A percentile compares a stretch with the other conserved stretches of the same genome.
Conservation (phyloP, 225 moss, liverwort and hornwort genomes). For the Polytrichum commune region DNA sequence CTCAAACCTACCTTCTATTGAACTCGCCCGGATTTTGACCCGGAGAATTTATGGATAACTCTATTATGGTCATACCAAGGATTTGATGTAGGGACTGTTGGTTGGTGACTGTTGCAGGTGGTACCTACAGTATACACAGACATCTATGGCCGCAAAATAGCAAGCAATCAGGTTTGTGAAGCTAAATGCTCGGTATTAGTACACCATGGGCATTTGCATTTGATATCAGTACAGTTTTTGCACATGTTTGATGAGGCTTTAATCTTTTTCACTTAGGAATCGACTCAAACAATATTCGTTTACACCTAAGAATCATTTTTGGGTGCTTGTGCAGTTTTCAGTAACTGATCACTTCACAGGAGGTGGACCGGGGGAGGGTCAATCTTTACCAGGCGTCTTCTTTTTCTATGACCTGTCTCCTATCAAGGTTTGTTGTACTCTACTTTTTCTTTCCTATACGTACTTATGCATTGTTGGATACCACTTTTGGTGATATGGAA, state of each 20-base stretch:
- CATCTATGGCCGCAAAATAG: constrained; percentile 70
- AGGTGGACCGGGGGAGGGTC: constrained; percentile 67
- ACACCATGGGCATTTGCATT: too few relatives aligned
- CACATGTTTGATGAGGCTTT: too few relatives aligned
- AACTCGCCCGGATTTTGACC: too few relatives aligned
- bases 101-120: constrained; percentile 43
- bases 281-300: too few relatives aligned
- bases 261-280: too few relatives aligned
- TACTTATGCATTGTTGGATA: neutral
- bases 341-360: constrained; percentile 94
- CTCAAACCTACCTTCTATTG: too few relatives aligned
- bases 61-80: too few relatives aligned
- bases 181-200: too few relatives aligned
- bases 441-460: constrained; percentile 4
- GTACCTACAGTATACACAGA: constrained; percentile 92
- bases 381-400: constrained; percentile 87
- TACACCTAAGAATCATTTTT: too few relatives aligned
- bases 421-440: constrained; percentile 60
- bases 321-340: constrained; percentile 62
- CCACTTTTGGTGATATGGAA: too few relatives aligned
- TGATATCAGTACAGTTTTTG: too few relatives aligned
- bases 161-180: constrained; percentile 73
- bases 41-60: too few relatives aligned
- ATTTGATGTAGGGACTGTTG: neutral
- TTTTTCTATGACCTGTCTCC: constrained; percentile 98